phyloP scores from a whole-genome alignment of 2,329 filamentous ascomycete genomes.

The Xylariaceae sp. region DNA sequence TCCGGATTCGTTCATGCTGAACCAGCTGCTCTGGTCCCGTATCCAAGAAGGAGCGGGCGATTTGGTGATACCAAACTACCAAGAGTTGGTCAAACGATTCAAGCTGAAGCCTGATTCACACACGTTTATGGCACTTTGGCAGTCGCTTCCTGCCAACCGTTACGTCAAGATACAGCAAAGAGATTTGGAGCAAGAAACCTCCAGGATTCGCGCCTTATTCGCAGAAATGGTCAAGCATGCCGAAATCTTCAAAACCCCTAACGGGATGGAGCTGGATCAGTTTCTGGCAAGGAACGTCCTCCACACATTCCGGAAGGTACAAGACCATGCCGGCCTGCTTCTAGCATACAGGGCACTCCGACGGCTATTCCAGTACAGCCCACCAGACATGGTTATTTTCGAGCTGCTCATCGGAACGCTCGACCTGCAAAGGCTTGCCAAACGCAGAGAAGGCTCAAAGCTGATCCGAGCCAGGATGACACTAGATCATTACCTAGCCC shows the following conservation, averaged over 20 bases:
- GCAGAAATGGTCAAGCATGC: slow-evolving; percentile 44
- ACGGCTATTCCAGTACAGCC: slow-evolving; percentile 39
- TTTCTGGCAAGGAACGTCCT: slow-evolving; percentile 45
- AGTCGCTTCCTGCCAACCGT: slow-evolving; percentile 48
- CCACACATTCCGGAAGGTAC: slow-evolving; percentile 44
- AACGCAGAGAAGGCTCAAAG: slow-evolving; percentile 34
- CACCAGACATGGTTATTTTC: slow-evolving; percentile 41
- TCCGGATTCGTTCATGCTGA: slow-evolving; percentile 71
- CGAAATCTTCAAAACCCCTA: slow-evolving; percentile 39
- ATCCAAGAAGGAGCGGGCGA: slow-evolving; percentile 52
- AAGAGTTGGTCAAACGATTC: slow-evolving; percentile 43
- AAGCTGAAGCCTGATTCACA: slow-evolving; percentile 57
- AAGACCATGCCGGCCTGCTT: slow-evolving; percentile 41
- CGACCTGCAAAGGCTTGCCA: slow-evolving; percentile 35
- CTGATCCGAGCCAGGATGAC: slow-evolving; percentile 39
- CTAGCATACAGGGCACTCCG: slow-evolving; percentile 41
- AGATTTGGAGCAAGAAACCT: slow-evolving; percentile 28
- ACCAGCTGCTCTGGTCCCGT: slow-evolving; percentile 66
- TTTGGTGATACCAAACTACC: slow-evolving; percentile 52
- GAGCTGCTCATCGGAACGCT: slow-evolving; percentile 42
- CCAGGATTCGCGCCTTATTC: slow-evolving; percentile 39
- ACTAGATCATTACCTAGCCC: slow-evolving; percentile 36
- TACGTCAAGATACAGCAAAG: slow-evolving; percentile 33
- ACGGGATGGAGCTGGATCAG: slow-evolving; percentile 32
- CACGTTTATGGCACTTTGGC: slow-evolving; percentile 66